Percentiles rank a stretch among this genome's conserved stretches.
phyloP scores from a whole-genome alignment of 225 moss, liverwort and hornwort species.

The Pseudisothecium myosuroides region DNA sequence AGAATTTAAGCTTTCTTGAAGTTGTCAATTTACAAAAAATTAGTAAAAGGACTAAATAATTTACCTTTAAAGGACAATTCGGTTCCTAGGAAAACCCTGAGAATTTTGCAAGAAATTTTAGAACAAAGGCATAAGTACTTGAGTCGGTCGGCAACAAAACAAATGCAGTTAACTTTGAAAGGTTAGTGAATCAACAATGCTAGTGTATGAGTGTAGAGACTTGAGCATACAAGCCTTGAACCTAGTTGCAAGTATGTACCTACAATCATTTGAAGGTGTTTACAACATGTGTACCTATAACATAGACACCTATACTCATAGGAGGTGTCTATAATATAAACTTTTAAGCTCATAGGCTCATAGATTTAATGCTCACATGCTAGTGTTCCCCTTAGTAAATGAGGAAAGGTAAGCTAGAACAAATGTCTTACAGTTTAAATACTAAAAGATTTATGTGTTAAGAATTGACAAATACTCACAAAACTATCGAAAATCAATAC shows the following conservation, averaged over 20 bases:
- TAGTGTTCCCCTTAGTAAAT: too few relatives aligned
- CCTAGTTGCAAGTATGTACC: too few relatives aligned
- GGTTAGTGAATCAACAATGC: too few relatives aligned
- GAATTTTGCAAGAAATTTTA: background rate
- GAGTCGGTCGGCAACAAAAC: accelerated
- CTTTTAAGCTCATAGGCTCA: too few relatives aligned
- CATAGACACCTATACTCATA: too few relatives aligned
- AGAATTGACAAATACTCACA: background rate
- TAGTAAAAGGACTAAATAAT: background rate
- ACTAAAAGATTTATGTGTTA: accelerated
- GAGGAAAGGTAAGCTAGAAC: background rate
- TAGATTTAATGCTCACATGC: too few relatives aligned
- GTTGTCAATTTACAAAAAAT: background rate
- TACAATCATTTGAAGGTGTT: too few relatives aligned
- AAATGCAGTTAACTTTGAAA: accelerated
- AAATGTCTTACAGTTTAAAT: background rate
- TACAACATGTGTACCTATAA: too few relatives aligned
- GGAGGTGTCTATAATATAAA: too few relatives aligned
- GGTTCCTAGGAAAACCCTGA: accelerated
- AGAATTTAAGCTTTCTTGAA: background rate
- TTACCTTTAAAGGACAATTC: too few relatives aligned
- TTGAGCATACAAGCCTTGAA: too few relatives aligned
- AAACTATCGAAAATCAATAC: background rate
- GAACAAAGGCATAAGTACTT: background rate
- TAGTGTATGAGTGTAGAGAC: too few relatives aligned